Conservation (phyloP, 257 asterid species). For the Solanum paucissectum region DNA sequence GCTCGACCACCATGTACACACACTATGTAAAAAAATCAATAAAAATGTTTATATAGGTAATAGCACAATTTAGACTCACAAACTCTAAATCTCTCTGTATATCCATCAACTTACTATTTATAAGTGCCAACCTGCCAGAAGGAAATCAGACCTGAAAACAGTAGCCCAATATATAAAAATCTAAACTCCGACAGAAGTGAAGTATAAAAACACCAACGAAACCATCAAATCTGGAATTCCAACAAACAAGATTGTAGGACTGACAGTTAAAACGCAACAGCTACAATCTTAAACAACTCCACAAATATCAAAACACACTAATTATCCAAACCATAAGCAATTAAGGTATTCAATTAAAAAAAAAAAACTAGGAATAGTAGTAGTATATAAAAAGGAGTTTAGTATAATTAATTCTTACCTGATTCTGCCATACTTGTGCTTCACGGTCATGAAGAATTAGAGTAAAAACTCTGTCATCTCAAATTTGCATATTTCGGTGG, state of each 20-base stretch:
- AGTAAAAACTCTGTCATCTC: not conserved
- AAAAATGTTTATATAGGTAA: not conserved
- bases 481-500: not conserved
- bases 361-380: not conserved
- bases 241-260: not conserved
- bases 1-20: not conserved
- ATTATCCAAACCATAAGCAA: not conserved
- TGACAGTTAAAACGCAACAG: not conserved
- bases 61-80: not conserved
- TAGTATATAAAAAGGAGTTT: not conserved
- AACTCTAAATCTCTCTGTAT: not conserved
- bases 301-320: not conserved
- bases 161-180: not conserved
- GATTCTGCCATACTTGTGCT: constrained; percentile 26
- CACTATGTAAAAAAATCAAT: not conserved
- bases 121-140: not conserved
- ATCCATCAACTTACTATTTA: not conserved
- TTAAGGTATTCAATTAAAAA: not conserved
- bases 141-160: not conserved
- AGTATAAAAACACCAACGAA: not conserved
- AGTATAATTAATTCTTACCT: constrained; percentile 11
- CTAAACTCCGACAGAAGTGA: not conserved
- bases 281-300: not conserved
- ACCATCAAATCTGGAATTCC: not conserved
- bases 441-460: not conserved